Conservation (phyloP, 495 filamentous ascomycete species). For the Neurospora sp. region DNA sequence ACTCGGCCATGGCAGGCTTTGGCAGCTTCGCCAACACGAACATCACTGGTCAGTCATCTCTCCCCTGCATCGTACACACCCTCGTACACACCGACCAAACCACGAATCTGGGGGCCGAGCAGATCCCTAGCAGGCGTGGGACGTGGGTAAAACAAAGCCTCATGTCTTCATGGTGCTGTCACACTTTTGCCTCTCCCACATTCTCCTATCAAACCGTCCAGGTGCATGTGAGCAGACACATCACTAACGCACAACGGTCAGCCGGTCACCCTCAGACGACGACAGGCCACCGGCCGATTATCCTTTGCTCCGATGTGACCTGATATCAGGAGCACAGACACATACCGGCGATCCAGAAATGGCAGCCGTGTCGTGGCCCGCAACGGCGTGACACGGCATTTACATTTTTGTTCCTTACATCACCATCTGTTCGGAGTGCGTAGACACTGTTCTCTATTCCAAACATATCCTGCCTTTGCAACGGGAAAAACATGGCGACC, state of each 20-base stretch:
- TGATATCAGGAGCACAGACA: background rate
- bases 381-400: background rate
- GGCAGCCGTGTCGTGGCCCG: background rate
- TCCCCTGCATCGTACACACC: background rate
- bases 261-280: background rate
- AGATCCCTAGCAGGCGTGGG: background rate
- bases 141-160: background rate
- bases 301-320: background rate
- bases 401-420: background rate
- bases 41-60: background rate
- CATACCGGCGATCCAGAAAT: background rate
- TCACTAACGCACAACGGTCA: background rate
- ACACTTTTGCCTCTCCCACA: background rate
- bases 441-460: background rate
- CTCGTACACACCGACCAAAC: background rate
- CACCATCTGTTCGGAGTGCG: background rate
- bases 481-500: background rate
- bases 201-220: background rate
- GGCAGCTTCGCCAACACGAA: background rate
- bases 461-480: background rate
- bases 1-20: background rate
- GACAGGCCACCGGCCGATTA: background rate
- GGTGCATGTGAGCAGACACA: background rate
- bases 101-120: background rate
- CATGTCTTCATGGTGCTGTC: background rate